Evolutionary conservation across 352 stramenopile genomes (phyloP).

Genomic region (Pythium brachiatum): DNA sequence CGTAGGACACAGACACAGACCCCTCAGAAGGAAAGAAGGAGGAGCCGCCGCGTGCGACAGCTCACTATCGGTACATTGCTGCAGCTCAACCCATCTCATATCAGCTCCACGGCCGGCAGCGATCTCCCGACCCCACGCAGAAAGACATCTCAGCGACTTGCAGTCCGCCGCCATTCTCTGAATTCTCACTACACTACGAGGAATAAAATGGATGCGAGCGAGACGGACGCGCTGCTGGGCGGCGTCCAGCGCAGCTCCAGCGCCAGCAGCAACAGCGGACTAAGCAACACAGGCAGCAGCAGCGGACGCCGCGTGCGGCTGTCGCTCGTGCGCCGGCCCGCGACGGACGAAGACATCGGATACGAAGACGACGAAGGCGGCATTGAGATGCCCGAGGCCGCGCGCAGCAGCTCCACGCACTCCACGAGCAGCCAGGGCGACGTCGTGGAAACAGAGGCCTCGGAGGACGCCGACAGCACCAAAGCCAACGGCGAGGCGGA

Average conservation of each 20-base stretch:
- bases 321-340: constrained; percentile 8
- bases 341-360: constrained; percentile 6
- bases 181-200: neutral
- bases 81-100: neutral
- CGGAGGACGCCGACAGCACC: neutral
- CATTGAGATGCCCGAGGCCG: constrained; percentile 10
- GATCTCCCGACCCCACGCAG: neutral
- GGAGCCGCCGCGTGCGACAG: too few relatives aligned
- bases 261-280: constrained; percentile 6
- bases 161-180: too few relatives aligned
- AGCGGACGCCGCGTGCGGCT: constrained; percentile 19
- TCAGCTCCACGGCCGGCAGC: neutral
- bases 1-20: constrained; percentile 4
- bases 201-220: constrained; percentile 41
- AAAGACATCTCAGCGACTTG: constrained; percentile 1
- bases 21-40: neutral
- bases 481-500: neutral
- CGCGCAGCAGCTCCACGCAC: constrained; percentile 19
- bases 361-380: neutral
- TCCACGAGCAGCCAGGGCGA: constrained; percentile 21
- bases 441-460: constrained; percentile 19
- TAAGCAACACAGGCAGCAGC: constrained; percentile 4
- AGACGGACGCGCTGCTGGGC: constrained; percentile 49
- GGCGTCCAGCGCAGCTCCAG: constrained; percentile 18
- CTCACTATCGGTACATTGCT: too few relatives aligned